Evolutionary conservation across 331 rosid species (phyloP), one percentile per base, ranked within the genome.

Genomic region (Malus hybrid): DNA sequence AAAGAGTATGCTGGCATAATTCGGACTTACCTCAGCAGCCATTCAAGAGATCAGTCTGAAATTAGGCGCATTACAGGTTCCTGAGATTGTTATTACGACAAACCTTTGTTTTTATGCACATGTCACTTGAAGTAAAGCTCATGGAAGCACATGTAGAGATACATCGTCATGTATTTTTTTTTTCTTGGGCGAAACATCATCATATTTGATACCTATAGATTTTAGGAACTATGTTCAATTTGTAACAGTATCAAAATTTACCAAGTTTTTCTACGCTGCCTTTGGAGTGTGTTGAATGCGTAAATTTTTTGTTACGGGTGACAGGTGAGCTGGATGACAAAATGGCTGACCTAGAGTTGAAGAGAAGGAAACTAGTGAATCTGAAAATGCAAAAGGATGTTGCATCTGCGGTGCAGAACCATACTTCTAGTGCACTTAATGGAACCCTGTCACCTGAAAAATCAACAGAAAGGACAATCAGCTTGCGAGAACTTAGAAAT

Each of bases 311-410:
- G 39, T 83, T 71, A 52, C 69, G 83, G 60, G 65, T 82, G 74
- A 82, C 74, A 92, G 99, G 90, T 60, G 99, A 95, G 82, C 85
- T 95, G 69, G 97, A 95, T 54, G 99, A 95, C 87, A 78, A 80
- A 76, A 82, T 84, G 87, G 85, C 90, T 61, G 97, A 90, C 83
- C 92, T 95, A 74, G 99, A 95, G 83, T 97, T 90, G 83, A 84
- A 91, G 76, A 84, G 99, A 83, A 88, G 97, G 85, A 95, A 90
- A 83, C 84, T 95, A 72, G 89, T 91, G 81, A 95, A 86, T 89
- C 86, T 92, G 50, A 84, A 84, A 88, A 90, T 90, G 99, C 96
- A 89, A 84, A 95, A 90, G 84, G 96, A 95, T 67, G 85, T 83
- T 24, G 85, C 86, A 15, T 64, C 84, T 69, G 92, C 84, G 76